phyloP scores from a whole-genome alignment of 768 basidiomycete species.

The Russula brevipes region DNA sequence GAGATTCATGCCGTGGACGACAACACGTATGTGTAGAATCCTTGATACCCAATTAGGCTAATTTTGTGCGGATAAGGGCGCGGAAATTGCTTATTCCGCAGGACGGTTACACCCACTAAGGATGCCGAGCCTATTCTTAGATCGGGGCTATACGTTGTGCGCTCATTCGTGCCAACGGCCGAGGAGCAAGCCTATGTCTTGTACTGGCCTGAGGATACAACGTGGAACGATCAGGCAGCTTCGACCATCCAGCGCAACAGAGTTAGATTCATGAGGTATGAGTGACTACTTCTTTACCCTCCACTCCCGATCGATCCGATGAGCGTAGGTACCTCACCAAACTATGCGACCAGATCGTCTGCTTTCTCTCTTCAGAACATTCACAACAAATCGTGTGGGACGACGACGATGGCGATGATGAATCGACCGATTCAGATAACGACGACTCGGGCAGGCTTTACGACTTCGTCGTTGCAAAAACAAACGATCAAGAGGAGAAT shows the following conservation, averaged over 20 bases:
- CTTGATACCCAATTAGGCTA: background rate
- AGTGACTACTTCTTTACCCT: background rate
- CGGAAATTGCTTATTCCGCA: slow-evolving; percentile 23
- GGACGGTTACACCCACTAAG: slow-evolving; percentile 17
- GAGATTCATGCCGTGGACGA: slow-evolving; percentile 37
- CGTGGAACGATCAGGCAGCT: slow-evolving; percentile 50
- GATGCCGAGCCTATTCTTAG: slow-evolving; percentile 34
- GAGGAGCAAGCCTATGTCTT: slow-evolving; percentile 42
- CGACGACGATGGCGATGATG: slow-evolving; percentile 30
- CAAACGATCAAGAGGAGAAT: slow-evolving; percentile 52
- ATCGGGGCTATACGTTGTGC: slow-evolving; percentile 48
- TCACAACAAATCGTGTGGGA: slow-evolving; percentile 43
- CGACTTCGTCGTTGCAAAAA: slow-evolving; percentile 51
- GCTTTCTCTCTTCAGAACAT: slow-evolving; percentile 48
- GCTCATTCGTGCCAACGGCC: slow-evolving; percentile 16
- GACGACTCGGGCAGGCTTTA: slow-evolving; percentile 46
- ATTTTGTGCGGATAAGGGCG: slow-evolving; percentile 19
- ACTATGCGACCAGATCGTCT: slow-evolving; percentile 48
- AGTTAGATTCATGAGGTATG: slow-evolving; percentile 58
- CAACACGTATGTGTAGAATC: slow-evolving; percentile 34
- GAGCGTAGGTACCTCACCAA: slow-evolving; percentile 15
- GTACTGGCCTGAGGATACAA: slow-evolving; percentile 58
- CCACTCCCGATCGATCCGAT: background rate
- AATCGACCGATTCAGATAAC: slow-evolving; percentile 36
- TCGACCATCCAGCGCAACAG: slow-evolving; percentile 48